Evolutionary conservation across 2,329 filamentous ascomycete genomes (phyloP).

Genomic region (Cladorrhinum sp.): DNA sequence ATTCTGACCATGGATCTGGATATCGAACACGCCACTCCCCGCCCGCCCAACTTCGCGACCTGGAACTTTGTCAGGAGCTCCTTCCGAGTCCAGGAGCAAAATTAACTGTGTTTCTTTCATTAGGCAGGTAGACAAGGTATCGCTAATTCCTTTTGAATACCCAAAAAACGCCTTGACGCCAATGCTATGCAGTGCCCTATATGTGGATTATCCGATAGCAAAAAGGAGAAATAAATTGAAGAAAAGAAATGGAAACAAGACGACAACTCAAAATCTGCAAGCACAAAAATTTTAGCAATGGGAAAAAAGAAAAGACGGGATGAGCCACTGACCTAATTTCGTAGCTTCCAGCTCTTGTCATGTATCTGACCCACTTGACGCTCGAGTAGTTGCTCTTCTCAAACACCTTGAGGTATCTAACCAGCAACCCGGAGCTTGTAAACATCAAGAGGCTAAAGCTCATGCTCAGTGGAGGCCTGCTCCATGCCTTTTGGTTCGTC

Average conservation of each 20-base stretch:
- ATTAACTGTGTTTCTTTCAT: not conserved
- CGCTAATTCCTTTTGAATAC: constrained; percentile 5
- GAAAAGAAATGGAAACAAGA: not conserved
- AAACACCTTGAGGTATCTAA: constrained; percentile 96
- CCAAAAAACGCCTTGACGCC: constrained; percentile 19
- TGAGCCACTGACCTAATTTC: constrained; percentile 58
- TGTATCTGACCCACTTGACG: constrained; percentile 98
- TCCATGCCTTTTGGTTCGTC: constrained; percentile 98
- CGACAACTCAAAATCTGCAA: not conserved
- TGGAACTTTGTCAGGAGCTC: not conserved
- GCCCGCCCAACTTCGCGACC: not conserved
- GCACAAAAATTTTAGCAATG: constrained; percentile 4
- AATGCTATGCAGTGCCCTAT: constrained; percentile 19
- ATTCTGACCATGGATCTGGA: not conserved
- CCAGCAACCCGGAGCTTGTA: constrained; percentile 86
- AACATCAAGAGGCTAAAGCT: constrained; percentile 97
- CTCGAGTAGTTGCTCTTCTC: constrained; percentile 99
- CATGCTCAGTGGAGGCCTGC: constrained; percentile 83
- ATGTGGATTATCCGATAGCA: not conserved
- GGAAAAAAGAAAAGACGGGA: not conserved
- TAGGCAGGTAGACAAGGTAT: not conserved
- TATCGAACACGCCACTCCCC: not conserved
- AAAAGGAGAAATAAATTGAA: not conserved
- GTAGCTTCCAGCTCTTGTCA: constrained; percentile 96
- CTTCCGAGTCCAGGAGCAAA: not conserved